A percentile compares a stretch with the other conserved stretches of the same genome.
phyloP scores from a whole-genome alignment of 2,329 filamentous ascomycete species.

The Graphilbum fragrans region DNA sequence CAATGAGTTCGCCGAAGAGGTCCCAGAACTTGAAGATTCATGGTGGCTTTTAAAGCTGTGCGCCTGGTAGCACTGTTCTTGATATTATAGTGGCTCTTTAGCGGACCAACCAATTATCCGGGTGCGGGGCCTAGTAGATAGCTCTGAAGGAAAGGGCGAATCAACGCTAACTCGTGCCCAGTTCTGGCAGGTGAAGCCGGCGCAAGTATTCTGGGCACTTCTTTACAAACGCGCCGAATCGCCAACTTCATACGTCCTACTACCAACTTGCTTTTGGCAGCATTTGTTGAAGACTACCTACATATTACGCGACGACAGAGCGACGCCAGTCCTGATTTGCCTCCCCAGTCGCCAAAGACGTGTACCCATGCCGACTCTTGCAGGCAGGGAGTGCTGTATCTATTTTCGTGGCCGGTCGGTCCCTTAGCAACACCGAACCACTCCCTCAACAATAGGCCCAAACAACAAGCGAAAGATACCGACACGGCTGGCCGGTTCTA shows the following conservation, averaged over 20 bases:
- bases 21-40: no score
- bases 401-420: slow-evolving; percentile 26
- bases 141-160: background rate
- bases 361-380: slow-evolving; percentile 30
- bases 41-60: no score
- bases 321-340: background rate
- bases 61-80: no score
- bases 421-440: slow-evolving; percentile 23
- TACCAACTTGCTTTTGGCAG: no score
- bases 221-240: no score
- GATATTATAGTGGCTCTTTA: background rate
- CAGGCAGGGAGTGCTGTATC: slow-evolving; percentile 26
- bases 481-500: slow-evolving; percentile 7
- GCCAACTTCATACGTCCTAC: no score
- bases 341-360: background rate
- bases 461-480: background rate
- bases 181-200: background rate
- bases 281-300: no score
- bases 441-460: background rate
- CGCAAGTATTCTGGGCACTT: background rate
- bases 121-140: slow-evolving; percentile 1
- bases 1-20: no score
- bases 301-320: background rate
- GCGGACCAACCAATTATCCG: slow-evolving; percentile 10
- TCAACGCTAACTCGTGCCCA: background rate